Evolutionary conservation across 257 asterid genomes (phyloP), one percentile per base, ranked within the genome.

Genomic region (Leonotis leonurus): DNA sequence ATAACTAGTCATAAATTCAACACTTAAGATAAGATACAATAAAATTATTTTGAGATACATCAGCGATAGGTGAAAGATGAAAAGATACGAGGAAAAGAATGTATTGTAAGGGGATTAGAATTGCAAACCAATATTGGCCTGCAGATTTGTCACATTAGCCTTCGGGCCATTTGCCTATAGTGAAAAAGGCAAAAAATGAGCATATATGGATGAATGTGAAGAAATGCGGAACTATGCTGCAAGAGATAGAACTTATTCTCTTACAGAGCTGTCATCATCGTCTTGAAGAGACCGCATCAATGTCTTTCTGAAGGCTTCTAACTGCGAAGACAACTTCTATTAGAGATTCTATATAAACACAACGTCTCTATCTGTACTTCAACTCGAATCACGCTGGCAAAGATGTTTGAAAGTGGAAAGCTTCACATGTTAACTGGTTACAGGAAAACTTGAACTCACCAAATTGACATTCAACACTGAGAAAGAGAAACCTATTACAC

Each of bases 281-380:
- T 89, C 97, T 73, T 86, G 87, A 24, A 89, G 97, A 2, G 97
- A 89, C 32, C 81, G 77, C 95, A 89, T 80, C 45, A 89, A 89
- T 6, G 95, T 89, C 85, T 89, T 86, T 69, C 97, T 81, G 67
- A 89, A 89, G 64, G 76, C 82, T 72, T 86, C 95, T 85, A 89
- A 75, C 97, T 89, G 81, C 80, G 82, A 70, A 56, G 39, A 63
- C 62, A 54, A 54, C 67, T 67, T 62, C 65, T 7, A 65, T 77
- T 13, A 75, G 65, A 32, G 54, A 7, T 29, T 55, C 46, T 36
- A 11, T 35, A 70, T 24, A 41, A 60, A 54, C 54, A 69, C 25
- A 29, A 17, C 36, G 43, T 49, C 60, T 13, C 6, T 51, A 52
- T 51, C 59, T 21, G 11, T 21, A 7, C 13, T 21, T 11, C 3